Evolutionary conservation across 305 asterid genomes (phyloP).

Genomic region (Coffea humblotiana): DNA sequence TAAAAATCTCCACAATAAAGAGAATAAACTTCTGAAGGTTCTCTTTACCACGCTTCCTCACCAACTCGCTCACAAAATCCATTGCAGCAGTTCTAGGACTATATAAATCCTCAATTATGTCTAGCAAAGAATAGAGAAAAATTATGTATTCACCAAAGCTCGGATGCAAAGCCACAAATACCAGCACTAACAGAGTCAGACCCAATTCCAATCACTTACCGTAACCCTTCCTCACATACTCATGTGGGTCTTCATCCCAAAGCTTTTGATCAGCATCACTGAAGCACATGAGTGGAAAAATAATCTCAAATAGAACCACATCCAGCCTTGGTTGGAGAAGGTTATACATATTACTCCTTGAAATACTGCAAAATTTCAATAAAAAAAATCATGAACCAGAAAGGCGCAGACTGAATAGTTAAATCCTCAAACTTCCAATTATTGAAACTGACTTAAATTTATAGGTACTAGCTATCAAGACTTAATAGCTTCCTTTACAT

Average conservation of each 20-base stretch:
- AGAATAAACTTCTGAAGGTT: constrained; percentile 89
- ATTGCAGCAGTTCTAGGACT: constrained; percentile 99
- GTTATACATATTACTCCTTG: constrained; percentile 79
- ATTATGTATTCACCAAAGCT: constrained; percentile 2
- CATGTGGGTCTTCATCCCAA: constrained; percentile 99
- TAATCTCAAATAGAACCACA: constrained; percentile 81
- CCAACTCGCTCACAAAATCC: constrained; percentile 99
- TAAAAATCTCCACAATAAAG: constrained; percentile 87
- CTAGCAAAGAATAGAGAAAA: constrained; percentile 30
- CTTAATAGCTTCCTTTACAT: background rate
- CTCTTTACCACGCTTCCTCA: constrained; percentile 96
- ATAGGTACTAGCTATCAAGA: background rate
- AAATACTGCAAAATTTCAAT: constrained; percentile 58
- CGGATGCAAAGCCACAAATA: background rate
- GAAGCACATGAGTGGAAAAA: constrained; percentile 98
- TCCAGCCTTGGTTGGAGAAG: constrained; percentile 87
- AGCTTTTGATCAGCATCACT: constrained; percentile 92
- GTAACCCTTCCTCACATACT: constrained; percentile 99
- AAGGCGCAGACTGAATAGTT: constrained; percentile 1
- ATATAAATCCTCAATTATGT: constrained; percentile 94
- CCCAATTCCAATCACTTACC: constrained; percentile 48
- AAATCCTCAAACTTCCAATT: background rate
- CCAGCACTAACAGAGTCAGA: no score
- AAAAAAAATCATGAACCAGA: constrained; percentile 19
- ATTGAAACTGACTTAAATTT: background rate